Conservation (phyloP, 345 rosid species). For the Gossypium anomalum region DNA sequence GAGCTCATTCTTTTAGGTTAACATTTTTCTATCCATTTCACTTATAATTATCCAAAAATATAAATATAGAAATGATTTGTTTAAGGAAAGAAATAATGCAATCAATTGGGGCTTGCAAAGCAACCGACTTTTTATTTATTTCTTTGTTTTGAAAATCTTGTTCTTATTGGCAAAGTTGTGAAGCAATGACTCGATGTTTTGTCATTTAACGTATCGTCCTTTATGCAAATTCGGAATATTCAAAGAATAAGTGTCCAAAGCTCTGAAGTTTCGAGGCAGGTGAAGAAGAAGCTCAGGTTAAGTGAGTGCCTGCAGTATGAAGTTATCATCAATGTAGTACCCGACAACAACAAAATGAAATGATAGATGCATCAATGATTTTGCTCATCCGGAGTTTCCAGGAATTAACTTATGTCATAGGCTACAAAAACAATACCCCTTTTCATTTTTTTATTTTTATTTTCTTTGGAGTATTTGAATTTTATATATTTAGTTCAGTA, state of each 20-base stretch:
- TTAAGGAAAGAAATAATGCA: neutral
- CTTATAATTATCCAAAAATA: no score
- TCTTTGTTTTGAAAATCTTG: neutral
- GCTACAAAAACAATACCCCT: neutral
- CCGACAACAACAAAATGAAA: no score
- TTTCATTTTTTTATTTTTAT: no score
- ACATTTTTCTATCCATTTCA: no score
- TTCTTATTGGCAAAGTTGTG: neutral
- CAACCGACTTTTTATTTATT: neutral
- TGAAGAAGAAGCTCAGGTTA: neutral
- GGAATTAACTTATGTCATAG: neutral
- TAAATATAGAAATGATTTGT: neutral
- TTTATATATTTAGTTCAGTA: no score
- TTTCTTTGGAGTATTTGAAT: no score
- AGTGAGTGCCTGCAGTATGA: neutral
- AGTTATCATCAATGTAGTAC: no score
- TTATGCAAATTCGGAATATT: neutral
- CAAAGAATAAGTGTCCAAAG: neutral
- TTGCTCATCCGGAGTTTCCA: neutral
- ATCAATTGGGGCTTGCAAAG: neutral
- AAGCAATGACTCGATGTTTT: neutral
- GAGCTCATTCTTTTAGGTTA: no score
- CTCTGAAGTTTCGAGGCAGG: neutral
- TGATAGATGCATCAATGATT: no score
- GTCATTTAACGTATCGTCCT: neutral